These are phyloP conservation scores for Fusarium subtropicale DNA, from an alignment of 2,329 filamentous ascomycete genomes.

Conservation along the genomic window DNA sequence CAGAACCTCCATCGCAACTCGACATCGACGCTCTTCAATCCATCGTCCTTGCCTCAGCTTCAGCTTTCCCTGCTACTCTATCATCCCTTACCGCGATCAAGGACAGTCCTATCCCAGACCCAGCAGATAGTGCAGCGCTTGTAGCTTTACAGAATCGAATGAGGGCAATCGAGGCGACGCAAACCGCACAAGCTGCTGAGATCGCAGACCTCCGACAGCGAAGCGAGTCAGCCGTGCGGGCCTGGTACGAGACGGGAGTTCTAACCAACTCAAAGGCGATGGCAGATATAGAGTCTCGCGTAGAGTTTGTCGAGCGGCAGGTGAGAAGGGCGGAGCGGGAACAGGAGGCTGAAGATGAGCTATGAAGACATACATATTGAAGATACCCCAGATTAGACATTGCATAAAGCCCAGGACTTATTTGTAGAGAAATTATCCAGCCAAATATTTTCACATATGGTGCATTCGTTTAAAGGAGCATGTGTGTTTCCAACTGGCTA, in stretches of 20 bases:
- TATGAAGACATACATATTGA: slow-evolving; percentile 36
- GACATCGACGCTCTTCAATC: slow-evolving; percentile 63
- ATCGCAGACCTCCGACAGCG: slow-evolving; percentile 71
- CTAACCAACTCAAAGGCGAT: slow-evolving; percentile 75
- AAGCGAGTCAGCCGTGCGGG: slow-evolving; percentile 71
- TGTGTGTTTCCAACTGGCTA: neutral
- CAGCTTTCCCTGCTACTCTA: slow-evolving; percentile 65
- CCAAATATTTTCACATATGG: neutral
- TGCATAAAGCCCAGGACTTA: neutral
- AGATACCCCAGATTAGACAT: slow-evolving; percentile 34
- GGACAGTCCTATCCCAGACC: slow-evolving; percentile 68
- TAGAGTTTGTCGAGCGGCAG: slow-evolving; percentile 73
- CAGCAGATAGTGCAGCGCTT: slow-evolving; percentile 65
- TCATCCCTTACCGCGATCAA: slow-evolving; percentile 68
- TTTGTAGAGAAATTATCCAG: neutral
- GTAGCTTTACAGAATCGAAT: slow-evolving; percentile 71
- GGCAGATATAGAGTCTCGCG: slow-evolving; percentile 76
- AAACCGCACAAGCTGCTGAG: slow-evolving; percentile 71
- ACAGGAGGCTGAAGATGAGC: slow-evolving; percentile 42
- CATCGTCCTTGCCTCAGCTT: slow-evolving; percentile 67
- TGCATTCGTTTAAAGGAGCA: neutral
- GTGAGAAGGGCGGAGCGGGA: slow-evolving; percentile 71
- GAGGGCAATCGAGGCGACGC: slow-evolving; percentile 68
- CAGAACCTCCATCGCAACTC: slow-evolving; percentile 64
- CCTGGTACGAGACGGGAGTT: slow-evolving; percentile 80